phyloP scores from a whole-genome alignment of 495 filamentous ascomycete genomes.

The Xylaria intraflava region DNA sequence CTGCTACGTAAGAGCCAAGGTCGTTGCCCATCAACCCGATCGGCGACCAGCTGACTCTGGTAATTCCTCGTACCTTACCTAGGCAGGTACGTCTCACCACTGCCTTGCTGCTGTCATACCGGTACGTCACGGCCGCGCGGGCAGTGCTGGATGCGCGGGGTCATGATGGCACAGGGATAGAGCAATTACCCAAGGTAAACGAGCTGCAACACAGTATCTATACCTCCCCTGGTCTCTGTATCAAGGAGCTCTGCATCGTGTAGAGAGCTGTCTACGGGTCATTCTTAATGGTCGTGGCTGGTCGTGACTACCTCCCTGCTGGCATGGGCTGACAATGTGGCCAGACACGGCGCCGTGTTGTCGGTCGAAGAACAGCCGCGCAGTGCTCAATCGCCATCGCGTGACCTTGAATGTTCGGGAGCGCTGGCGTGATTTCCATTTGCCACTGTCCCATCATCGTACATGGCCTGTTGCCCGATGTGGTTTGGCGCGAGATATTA shows the following conservation, averaged over 20 bases:
- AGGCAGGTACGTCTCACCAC: background rate
- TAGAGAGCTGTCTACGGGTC: too few species aligned
- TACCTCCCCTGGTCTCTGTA: too few species aligned
- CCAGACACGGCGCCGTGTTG: too few species aligned
- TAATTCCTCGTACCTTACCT: background rate
- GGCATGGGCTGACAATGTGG: too few species aligned
- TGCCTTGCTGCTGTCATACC: too few species aligned
- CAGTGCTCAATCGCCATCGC: slow-evolving; percentile 1
- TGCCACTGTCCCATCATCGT: slow-evolving; percentile 5
- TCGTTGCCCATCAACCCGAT: background rate
- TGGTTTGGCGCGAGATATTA: slow-evolving; percentile 1
- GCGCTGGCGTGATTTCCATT: slow-evolving; percentile 8
- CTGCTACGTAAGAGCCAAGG: too few species aligned
- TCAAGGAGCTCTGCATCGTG: too few species aligned
- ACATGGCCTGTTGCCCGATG: slow-evolving; percentile 7
- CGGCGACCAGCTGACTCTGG: slow-evolving; percentile 10
- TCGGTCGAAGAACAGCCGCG: too few species aligned
- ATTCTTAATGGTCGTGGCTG: too few species aligned
- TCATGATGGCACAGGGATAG: too few species aligned
- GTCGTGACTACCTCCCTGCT: too few species aligned
- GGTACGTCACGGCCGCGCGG: background rate
- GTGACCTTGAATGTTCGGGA: slow-evolving; percentile 10
- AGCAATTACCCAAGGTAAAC: too few species aligned
- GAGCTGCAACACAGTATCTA: background rate
- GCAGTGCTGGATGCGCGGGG: slow-evolving; percentile 4